Conservation (phyloP, 208 protist genomes). For the Leishmania lainsoni region DNA sequence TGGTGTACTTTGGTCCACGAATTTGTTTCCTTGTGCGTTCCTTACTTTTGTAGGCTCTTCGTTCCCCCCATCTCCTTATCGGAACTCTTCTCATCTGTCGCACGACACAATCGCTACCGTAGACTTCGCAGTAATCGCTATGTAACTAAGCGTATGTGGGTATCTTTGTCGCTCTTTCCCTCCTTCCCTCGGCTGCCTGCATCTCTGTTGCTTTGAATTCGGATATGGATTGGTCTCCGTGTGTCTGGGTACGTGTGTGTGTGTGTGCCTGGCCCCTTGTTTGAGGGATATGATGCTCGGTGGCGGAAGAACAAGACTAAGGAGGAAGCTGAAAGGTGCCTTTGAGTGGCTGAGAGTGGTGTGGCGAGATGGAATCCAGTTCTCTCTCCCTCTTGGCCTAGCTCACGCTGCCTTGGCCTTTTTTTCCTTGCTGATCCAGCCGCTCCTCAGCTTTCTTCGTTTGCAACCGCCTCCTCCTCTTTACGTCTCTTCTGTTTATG, state of each 20-base stretch:
- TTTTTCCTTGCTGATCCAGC: neutral
- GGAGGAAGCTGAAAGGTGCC: neutral
- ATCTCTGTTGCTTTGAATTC: slow-evolving; percentile 1
- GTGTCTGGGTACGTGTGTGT: neutral
- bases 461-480: neutral
- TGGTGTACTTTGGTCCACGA: neutral
- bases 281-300: neutral
- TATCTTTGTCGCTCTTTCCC: neutral
- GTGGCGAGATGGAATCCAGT: neutral
- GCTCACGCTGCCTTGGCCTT: neutral
- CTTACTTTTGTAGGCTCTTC: neutral
- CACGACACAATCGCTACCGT: neutral
- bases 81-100: neutral
- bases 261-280: neutral
- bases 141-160: neutral
- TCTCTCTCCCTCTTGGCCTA: neutral
- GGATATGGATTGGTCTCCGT: slow-evolving; percentile 1
- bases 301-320: no score
- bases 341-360: neutral
- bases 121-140: neutral
- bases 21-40: neutral
- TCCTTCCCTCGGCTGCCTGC: neutral
- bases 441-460: neutral
- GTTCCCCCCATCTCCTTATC: slow-evolving; percentile 1
- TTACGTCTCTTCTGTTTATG: neutral